Conservation (phyloP, 805 yeast genomes). For the Wickerhamiella slavikovae region DNA sequence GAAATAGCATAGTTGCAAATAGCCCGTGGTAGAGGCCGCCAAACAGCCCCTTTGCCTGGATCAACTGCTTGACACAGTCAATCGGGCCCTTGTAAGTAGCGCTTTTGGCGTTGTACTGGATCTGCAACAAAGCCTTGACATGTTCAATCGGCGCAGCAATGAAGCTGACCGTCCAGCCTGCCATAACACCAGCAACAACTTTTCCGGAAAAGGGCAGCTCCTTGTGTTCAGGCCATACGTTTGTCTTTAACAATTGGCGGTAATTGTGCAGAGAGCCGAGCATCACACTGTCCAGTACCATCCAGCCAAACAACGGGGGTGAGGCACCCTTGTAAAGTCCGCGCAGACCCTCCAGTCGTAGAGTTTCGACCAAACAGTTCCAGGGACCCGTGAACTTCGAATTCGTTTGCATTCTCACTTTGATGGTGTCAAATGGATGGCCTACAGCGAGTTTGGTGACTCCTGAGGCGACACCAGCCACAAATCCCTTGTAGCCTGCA, state of each 20-base stretch:
- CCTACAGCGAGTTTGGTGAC: slow-evolving; percentile 77
- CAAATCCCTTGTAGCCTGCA: slow-evolving; percentile 32
- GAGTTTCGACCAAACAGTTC: slow-evolving; percentile 58
- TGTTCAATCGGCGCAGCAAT: slow-evolving; percentile 93
- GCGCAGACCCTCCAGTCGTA: slow-evolving; percentile 48
- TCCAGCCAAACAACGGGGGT: slow-evolving; percentile 89
- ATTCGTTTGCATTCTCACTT: slow-evolving; percentile 64
- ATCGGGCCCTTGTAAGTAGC: slow-evolving; percentile 58
- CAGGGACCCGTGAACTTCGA: slow-evolving; percentile 62
- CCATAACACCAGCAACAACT: slow-evolving; percentile 49
- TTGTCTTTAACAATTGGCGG: slow-evolving; percentile 42
- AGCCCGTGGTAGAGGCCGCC: slow-evolving; percentile 65
- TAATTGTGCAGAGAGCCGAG: slow-evolving; percentile 70
- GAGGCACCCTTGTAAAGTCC: slow-evolving; percentile 84
- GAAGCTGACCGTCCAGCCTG: slow-evolving; percentile 82
- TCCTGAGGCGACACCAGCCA: slow-evolving; percentile 80
- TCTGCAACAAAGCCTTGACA: slow-evolving; percentile 72
- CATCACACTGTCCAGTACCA: slow-evolving; percentile 81
- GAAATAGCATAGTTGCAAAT: slow-evolving; percentile 66
- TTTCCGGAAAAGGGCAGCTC: slow-evolving; percentile 59
- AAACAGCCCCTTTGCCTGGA: slow-evolving; percentile 31
- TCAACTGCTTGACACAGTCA: slow-evolving; percentile 31
- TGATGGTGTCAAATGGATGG: slow-evolving; percentile 78
- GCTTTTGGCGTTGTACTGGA: slow-evolving; percentile 63
- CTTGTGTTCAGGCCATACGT: slow-evolving; percentile 35